Evolutionary conservation across 495 filamentous ascomycete genomes (phyloP).

Genomic region (Podospora appendiculata): DNA sequence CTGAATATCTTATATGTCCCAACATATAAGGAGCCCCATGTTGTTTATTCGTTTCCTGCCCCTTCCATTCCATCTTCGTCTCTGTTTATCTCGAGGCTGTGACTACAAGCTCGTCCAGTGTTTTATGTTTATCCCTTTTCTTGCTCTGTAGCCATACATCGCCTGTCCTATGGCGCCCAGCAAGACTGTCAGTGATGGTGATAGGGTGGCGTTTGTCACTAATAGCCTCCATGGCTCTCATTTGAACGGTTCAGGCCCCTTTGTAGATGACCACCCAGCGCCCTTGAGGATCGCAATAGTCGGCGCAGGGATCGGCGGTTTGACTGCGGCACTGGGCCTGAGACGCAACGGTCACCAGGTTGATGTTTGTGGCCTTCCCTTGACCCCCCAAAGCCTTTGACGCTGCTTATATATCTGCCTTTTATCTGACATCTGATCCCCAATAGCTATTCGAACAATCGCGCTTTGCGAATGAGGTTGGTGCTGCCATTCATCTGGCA

Average conservation of each 20-base stretch:
- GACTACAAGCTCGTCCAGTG: no score
- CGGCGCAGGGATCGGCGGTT: slow-evolving; percentile 51
- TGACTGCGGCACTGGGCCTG: slow-evolving; percentile 46
- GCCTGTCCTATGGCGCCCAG: no score
- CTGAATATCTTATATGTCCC: no score
- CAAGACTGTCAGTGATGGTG: not conserved
- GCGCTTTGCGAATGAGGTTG: slow-evolving; percentile 43
- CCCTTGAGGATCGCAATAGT: slow-evolving; percentile 38
- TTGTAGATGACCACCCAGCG: not conserved
- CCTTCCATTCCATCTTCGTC: no score
- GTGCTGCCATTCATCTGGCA: slow-evolving; percentile 47
- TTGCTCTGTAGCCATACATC: no score
- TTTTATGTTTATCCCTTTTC: no score
- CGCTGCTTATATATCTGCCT: no score
- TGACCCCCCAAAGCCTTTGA: not conserved
- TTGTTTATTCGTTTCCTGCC: no score
- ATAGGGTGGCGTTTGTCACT: not conserved
- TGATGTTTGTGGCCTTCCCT: slow-evolving; percentile 20
- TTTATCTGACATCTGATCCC: slow-evolving; percentile 1
- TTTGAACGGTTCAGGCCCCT: not conserved
- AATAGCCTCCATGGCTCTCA: not conserved
- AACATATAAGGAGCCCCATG: no score
- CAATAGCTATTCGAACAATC: slow-evolving; percentile 47
- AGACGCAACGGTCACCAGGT: slow-evolving; percentile 48
- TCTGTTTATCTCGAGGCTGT: no score